A percentile compares a stretch with the other conserved stretches of the same genome.
These are phyloP conservation scores for Saururus chinensis DNA, from an alignment of 164 flowering plant species.

Conservation along the genomic window DNA sequence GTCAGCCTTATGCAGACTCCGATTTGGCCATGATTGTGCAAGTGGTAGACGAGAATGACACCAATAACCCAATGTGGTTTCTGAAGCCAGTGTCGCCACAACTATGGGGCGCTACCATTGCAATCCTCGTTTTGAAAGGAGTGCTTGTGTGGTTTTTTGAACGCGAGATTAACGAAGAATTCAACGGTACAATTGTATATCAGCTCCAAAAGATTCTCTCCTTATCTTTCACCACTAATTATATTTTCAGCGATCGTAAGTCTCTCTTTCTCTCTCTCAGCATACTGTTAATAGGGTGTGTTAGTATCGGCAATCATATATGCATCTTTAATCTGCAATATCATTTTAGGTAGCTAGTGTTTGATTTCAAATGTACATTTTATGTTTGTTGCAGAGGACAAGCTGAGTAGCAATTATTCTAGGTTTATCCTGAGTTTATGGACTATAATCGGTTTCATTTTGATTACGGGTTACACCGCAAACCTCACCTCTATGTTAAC, in stretches of 20 bases:
- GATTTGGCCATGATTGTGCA: conserved; percentile 18
- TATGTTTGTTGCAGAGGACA: conserved; percentile 27
- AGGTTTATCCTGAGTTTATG: conserved; percentile 39
- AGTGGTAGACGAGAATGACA: conserved; percentile 1
- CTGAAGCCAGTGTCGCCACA: conserved; percentile 16
- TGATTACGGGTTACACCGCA: conserved; percentile 43
- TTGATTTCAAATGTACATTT: background rate
- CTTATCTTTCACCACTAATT: conserved; percentile 15
- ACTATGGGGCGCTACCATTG: conserved; percentile 16
- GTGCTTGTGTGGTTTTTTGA: conserved; percentile 23
- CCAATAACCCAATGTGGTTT: conserved; percentile 13
- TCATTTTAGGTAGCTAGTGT: too few species aligned
- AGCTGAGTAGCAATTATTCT: conserved; percentile 24
- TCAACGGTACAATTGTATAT: conserved; percentile 9
- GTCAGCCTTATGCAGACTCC: conserved; percentile 17
- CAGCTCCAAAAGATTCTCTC: conserved; percentile 17
- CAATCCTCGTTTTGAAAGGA: conserved; percentile 17
- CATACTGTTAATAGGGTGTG: too few species aligned
- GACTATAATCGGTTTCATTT: conserved; percentile 37
- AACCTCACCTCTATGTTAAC: conserved; percentile 46
- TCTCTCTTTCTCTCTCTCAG: background rate
- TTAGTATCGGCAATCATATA: too few species aligned
- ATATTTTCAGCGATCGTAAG: conserved; percentile 22
- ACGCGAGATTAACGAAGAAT: conserved; percentile 9
- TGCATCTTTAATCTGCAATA: too few species aligned